phyloP scores from a whole-genome alignment of 202 grass and related monocot species.

The Carex arenaria region DNA sequence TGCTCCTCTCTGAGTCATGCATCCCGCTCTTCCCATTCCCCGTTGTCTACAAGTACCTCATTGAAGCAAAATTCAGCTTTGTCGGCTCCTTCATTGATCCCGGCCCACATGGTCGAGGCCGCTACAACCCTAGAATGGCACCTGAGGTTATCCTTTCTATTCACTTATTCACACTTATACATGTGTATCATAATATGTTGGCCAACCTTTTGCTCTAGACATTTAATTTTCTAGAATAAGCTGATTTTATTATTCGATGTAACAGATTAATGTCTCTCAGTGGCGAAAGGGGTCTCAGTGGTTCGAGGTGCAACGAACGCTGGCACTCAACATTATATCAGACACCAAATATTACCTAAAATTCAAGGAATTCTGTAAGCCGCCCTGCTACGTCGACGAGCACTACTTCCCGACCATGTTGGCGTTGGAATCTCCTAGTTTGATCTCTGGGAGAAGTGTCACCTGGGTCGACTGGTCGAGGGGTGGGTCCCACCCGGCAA shows the following conservation, averaged over 20 bases:
- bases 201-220: neutral
- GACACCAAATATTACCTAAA: slow-evolving; percentile 58
- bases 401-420: slow-evolving; percentile 71
- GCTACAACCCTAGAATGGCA: slow-evolving; percentile 38
- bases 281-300: slow-evolving; percentile 89
- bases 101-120: slow-evolving; percentile 37
- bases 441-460: slow-evolving; percentile 48
- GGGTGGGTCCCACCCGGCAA: slow-evolving; percentile 66
- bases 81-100: slow-evolving; percentile 63
- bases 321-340: slow-evolving; percentile 41
- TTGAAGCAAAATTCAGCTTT: slow-evolving; percentile 44
- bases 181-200: neutral
- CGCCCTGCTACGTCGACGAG: slow-evolving; percentile 54
- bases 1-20: slow-evolving; percentile 80
- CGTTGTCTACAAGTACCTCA: slow-evolving; percentile 43
- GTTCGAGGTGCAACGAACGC: slow-evolving; percentile 43
- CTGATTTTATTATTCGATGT: neutral
- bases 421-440: neutral
- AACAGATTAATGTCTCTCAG: slow-evolving; percentile 26
- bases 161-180: neutral
- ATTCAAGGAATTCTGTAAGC: slow-evolving; percentile 43
- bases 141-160: slow-evolving; percentile 28
- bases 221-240: neutral
- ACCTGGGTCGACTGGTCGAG: slow-evolving; percentile 84
- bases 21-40: slow-evolving; percentile 50